Evolutionary conservation across 768 basidiomycete species (phyloP).

Genomic region (Naganishia friedmannii): DNA sequence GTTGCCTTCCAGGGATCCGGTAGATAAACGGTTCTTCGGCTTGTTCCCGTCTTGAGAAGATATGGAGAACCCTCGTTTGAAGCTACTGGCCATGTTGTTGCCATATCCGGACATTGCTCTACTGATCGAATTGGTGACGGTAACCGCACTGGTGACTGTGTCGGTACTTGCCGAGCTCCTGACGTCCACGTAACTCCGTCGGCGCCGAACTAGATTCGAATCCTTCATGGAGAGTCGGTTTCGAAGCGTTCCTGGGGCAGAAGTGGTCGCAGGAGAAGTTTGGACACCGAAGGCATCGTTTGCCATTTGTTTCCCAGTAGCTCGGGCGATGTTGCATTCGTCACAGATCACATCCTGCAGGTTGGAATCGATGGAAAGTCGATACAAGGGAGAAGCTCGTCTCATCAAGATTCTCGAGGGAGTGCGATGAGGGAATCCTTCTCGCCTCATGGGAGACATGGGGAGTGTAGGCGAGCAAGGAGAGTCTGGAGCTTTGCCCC

Average conservation of each 20-base stretch:
- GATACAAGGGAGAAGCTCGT: constrained; percentile 40
- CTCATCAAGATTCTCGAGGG: constrained; percentile 39
- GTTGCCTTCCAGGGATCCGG: background rate
- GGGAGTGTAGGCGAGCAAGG: constrained; percentile 25
- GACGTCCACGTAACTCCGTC: constrained; percentile 45
- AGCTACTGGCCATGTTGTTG: constrained; percentile 27
- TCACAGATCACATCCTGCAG: constrained; percentile 26
- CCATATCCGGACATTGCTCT: constrained; percentile 27
- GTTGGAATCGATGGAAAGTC: constrained; percentile 36
- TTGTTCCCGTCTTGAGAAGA: constrained; percentile 26
- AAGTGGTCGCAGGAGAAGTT: background rate
- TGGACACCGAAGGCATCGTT: constrained; percentile 10
- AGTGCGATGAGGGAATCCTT: constrained; percentile 32
- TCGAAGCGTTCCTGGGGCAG: constrained; percentile 26
- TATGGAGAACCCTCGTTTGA: constrained; percentile 28
- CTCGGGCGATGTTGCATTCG: constrained; percentile 25
- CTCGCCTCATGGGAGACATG: constrained; percentile 33
- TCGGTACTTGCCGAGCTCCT: constrained; percentile 17
- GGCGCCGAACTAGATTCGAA: constrained; percentile 39
- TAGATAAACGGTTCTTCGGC: constrained; percentile 5
- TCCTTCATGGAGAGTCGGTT: constrained; percentile 38
- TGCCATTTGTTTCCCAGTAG: constrained; percentile 20
- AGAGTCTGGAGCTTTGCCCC: background rate
- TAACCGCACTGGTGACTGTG: background rate
- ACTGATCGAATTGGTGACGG: constrained; percentile 3